Evolutionary conservation across 306 rosid species (phyloP).

Genomic region (Begonia peltatifolia): DNA sequence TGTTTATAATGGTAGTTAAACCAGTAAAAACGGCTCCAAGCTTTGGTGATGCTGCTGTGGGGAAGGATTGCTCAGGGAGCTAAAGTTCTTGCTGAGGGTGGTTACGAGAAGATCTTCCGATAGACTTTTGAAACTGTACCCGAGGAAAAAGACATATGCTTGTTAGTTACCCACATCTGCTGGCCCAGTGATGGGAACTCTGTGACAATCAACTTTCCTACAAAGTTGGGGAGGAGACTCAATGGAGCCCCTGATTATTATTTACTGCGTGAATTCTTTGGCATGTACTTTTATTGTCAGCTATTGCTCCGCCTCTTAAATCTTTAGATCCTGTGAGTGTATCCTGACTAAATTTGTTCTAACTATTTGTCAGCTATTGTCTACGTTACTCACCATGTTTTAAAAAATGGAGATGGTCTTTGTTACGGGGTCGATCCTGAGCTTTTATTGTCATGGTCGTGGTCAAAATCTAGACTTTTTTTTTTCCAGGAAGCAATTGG

Average conservation of each 20-base stretch:
- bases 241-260: slow-evolving; percentile 50
- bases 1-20: not conserved
- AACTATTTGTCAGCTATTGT: too few relatives aligned
- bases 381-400: too few relatives aligned
- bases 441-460: too few relatives aligned
- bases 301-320: too few relatives aligned
- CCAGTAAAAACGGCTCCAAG: slow-evolving; percentile 91
- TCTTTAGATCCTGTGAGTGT: too few relatives aligned
- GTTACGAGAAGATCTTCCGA: slow-evolving; percentile 84
- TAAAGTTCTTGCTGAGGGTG: slow-evolving; percentile 96
- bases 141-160: slow-evolving; percentile 80
- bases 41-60: slow-evolving; percentile 93
- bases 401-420: too few relatives aligned
- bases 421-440: too few relatives aligned
- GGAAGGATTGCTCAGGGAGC: slow-evolving; percentile 94
- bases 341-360: too few relatives aligned
- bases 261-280: too few relatives aligned
- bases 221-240: slow-evolving; percentile 46
- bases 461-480: too few relatives aligned
- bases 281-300: too few relatives aligned
- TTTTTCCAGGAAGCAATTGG: too few relatives aligned
- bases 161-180: slow-evolving; percentile 91
- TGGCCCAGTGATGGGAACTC: slow-evolving; percentile 90
- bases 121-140: slow-evolving; percentile 70
- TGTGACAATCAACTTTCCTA: slow-evolving; percentile 79